These are phyloP conservation scores for Eruca vesicaria DNA, from an alignment of 441 rosid genomes.

Conservation along the genomic window DNA sequence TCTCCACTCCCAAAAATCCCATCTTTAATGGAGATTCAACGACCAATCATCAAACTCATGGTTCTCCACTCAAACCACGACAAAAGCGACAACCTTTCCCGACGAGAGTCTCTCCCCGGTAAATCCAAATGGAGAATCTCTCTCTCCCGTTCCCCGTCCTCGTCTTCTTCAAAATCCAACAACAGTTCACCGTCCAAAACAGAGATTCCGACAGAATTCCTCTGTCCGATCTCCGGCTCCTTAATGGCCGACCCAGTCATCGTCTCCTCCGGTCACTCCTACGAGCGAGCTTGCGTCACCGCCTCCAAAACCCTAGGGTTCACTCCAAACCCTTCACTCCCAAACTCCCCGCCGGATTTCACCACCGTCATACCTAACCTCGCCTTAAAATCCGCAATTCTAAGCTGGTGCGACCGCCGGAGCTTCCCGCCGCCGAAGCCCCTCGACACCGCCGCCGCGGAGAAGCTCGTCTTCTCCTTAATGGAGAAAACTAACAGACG, in stretches of 20 bases:
- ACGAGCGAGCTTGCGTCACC: slow-evolving; percentile 62
- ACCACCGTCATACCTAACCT: slow-evolving; percentile 74
- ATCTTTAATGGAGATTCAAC: slow-evolving; percentile 62
- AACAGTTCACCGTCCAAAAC: slow-evolving; percentile 14
- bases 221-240: slow-evolving; percentile 69
- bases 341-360: slow-evolving; percentile 59
- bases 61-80: slow-evolving; percentile 30
- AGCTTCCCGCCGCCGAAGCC: slow-evolving; percentile 50
- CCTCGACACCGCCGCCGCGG: slow-evolving; percentile 47
- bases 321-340: slow-evolving; percentile 37
- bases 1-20: slow-evolving; percentile 6
- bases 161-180: slow-evolving; percentile 26
- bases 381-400: slow-evolving; percentile 70
- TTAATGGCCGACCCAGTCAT: slow-evolving; percentile 87
- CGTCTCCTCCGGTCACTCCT: slow-evolving; percentile 89
- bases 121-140: slow-evolving; percentile 56
- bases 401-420: slow-evolving; percentile 56
- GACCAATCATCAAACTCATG: slow-evolving; percentile 51
- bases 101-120: slow-evolving; percentile 14
- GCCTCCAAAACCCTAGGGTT: slow-evolving; percentile 62
- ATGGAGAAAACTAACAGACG: slow-evolving; percentile 29
- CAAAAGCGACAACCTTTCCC: slow-evolving; percentile 16
- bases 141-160: slow-evolving; percentile 35
- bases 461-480: slow-evolving; percentile 46
- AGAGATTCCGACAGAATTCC: slow-evolving; percentile 55